Percentiles rank a stretch among this genome's conserved stretches.
These are phyloP conservation scores for Pogostemon cablin DNA, from an alignment of 257 asterid genomes.

Conservation along the genomic window DNA sequence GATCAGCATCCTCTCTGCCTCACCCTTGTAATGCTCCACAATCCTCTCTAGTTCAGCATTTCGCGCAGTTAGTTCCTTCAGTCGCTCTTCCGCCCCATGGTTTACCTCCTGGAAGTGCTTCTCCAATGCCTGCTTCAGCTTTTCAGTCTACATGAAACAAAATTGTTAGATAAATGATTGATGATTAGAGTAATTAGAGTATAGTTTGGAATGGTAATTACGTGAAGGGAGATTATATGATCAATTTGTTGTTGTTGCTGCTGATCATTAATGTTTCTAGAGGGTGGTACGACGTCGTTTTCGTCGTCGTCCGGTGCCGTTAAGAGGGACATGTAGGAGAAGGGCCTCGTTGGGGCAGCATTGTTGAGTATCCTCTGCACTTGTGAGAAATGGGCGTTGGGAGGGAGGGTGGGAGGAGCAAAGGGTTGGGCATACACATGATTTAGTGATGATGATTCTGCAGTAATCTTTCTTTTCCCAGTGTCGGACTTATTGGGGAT, in stretches of 20 bases:
- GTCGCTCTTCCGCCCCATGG: conserved; percentile 31
- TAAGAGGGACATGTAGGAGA: conserved; percentile 39
- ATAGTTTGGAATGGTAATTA: background rate
- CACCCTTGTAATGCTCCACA: conserved; percentile 20
- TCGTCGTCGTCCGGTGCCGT: conserved; percentile 18
- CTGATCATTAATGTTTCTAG: background rate
- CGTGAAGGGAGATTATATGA: conserved; percentile 35
- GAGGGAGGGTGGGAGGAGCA: background rate
- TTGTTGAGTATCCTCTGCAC: background rate
- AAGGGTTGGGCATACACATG: background rate
- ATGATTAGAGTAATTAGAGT: too few species aligned
- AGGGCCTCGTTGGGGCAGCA: conserved; percentile 31
- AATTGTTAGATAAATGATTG: too few species aligned
- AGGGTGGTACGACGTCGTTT: background rate
- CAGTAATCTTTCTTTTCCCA: conserved; percentile 33
- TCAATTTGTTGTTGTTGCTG: conserved; percentile 19
- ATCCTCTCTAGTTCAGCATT: conserved; percentile 15
- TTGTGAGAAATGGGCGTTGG: background rate
- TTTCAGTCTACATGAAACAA: conserved; percentile 36
- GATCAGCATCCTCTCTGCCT: conserved; percentile 18
- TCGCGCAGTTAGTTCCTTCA: conserved; percentile 27
- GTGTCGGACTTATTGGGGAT: conserved; percentile 18
- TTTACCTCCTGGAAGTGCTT: conserved; percentile 1
- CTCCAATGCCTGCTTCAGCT: conserved; percentile 31
- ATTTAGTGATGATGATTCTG: background rate